Conservation (phyloP, 2,329 filamentous ascomycete species). For the Ceratocystis harringtonii region DNA sequence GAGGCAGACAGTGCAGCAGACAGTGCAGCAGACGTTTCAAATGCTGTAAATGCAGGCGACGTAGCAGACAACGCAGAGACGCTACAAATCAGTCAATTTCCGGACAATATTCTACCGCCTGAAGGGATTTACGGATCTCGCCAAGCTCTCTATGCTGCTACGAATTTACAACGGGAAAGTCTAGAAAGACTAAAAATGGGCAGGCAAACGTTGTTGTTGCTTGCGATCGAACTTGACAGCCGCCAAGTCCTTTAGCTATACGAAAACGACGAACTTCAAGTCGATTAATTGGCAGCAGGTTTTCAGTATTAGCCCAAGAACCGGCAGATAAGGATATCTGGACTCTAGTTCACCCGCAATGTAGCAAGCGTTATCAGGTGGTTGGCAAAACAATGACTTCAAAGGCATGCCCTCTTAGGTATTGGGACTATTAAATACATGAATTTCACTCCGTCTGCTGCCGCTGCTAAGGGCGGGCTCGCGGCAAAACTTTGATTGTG, state of each 20-base stretch:
- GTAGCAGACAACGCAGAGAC: too few relatives aligned
- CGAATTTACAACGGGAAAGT: background rate
- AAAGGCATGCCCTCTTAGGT: too few relatives aligned
- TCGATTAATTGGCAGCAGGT: background rate
- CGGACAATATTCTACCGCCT: background rate
- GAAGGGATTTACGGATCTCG: background rate
- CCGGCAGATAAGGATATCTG: background rate
- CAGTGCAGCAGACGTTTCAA: too few relatives aligned
- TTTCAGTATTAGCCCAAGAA: background rate
- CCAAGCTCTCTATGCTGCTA: background rate
- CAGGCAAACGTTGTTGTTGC: background rate
- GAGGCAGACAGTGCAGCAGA: too few relatives aligned
- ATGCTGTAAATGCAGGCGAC: too few relatives aligned
- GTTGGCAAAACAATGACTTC: too few relatives aligned
- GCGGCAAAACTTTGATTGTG: too few relatives aligned
- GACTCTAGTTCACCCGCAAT: background rate
- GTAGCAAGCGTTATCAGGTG: too few relatives aligned
- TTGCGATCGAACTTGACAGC: background rate
- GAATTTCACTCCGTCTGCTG: too few relatives aligned
- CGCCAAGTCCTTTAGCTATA: background rate
- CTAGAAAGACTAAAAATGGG: background rate
- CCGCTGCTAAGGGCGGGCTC: too few relatives aligned
- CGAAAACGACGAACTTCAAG: background rate
- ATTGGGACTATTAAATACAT: too few relatives aligned
- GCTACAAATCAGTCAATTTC: background rate